These are phyloP conservation scores for Suillus alpinus DNA, from an alignment of 768 basidiomycete genomes.

Conservation along the genomic window DNA sequence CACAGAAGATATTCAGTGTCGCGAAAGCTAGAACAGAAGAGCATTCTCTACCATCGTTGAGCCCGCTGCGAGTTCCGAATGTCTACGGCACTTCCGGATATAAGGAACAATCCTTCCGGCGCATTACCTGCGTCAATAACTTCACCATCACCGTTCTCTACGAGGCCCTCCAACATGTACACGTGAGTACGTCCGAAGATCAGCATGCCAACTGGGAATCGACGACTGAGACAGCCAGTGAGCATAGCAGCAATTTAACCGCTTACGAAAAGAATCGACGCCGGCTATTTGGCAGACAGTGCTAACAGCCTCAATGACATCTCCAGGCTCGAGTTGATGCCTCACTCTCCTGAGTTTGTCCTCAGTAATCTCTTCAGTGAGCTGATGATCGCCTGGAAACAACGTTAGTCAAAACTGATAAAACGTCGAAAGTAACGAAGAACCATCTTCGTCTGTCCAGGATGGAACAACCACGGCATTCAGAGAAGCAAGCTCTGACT, in stretches of 20 bases:
- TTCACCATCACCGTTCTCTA: slow-evolving; percentile 84
- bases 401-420: neutral
- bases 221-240: neutral
- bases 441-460: neutral
- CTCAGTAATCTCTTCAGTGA: slow-evolving; percentile 77
- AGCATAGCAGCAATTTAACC: neutral
- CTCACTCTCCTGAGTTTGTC: slow-evolving; percentile 87
- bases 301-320: slow-evolving; percentile 81
- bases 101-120: slow-evolving; percentile 74
- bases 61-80: slow-evolving; percentile 78
- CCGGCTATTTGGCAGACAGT: slow-evolving; percentile 88
- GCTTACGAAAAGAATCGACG: slow-evolving; percentile 87
- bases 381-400: slow-evolving; percentile 43
- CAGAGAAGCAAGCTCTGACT: neutral
- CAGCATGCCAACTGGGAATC: slow-evolving; percentile 64
- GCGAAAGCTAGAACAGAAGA: neutral
- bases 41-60: slow-evolving; percentile 66
- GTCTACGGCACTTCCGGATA: slow-evolving; percentile 82
- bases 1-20: neutral
- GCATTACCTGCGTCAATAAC: slow-evolving; percentile 87
- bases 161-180: slow-evolving; percentile 88
- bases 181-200: slow-evolving; percentile 84
- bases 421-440: neutral
- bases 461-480: neutral
- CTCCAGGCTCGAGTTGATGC: slow-evolving; percentile 84